Conservation (phyloP, 495 filamentous ascomycete genomes). For the Jackrogersella minutella region DNA sequence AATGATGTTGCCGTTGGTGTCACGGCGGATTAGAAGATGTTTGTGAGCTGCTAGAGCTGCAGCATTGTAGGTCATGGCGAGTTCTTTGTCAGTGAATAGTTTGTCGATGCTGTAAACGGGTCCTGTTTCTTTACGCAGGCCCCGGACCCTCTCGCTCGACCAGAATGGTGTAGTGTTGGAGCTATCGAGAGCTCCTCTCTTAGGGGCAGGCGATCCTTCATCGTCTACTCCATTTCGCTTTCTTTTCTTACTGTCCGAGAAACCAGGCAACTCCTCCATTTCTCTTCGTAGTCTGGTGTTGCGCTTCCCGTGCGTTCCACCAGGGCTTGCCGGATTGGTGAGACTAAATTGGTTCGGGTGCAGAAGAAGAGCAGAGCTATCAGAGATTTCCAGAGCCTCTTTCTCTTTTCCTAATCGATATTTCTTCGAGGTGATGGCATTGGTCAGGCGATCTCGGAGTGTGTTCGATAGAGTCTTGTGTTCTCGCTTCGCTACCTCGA, state of each 20-base stretch:
- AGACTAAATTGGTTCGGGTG: constrained; percentile 94
- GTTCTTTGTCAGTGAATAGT: constrained; percentile 93
- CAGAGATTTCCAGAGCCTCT: constrained; percentile 84
- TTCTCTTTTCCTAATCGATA: constrained; percentile 84
- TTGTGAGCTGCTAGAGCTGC: constrained; percentile 71
- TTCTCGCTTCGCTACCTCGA: constrained; percentile 82
- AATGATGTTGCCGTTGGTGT: constrained; percentile 53
- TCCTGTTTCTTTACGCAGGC: constrained; percentile 54
- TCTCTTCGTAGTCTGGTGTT: constrained; percentile 84
- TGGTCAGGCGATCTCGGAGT: constrained; percentile 83
- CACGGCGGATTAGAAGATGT: constrained; percentile 63
- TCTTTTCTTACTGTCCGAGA: constrained; percentile 74
- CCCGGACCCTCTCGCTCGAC: constrained; percentile 56
- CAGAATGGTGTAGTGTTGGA: constrained; percentile 65
- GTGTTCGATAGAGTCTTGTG: constrained; percentile 78
- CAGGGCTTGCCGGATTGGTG: constrained; percentile 79
- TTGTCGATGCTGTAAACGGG: constrained; percentile 82
- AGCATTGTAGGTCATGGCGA: constrained; percentile 74
- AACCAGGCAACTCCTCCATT: constrained; percentile 75
- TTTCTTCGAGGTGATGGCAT: constrained; percentile 77
- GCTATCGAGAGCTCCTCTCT: constrained; percentile 53
- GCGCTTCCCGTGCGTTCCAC: constrained; percentile 79
- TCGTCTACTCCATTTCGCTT: constrained; percentile 79
- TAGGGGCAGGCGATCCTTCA: constrained; percentile 72
- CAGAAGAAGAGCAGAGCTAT: constrained; percentile 85